Evolutionary conservation across 1,284 basidiomycete genomes (phyloP).

Genomic region (Tilletia walkeri): DNA sequence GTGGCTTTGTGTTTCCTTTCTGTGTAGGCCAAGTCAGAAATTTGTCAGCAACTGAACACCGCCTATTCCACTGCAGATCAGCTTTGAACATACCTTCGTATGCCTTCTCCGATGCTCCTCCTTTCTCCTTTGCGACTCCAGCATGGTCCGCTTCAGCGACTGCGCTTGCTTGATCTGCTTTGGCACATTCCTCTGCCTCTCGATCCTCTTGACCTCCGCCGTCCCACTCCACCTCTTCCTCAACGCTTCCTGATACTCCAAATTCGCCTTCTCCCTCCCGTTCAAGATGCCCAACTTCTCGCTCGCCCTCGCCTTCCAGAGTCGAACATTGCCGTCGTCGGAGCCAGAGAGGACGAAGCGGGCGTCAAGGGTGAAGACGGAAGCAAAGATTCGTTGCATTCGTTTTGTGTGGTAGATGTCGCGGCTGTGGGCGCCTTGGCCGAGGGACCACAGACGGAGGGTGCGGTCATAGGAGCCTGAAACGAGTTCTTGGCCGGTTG

Average conservation of each 20-base stretch:
- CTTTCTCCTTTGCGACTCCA: slow-evolving; percentile 83
- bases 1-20: slow-evolving; percentile 66
- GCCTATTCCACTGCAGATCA: background rate
- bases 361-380: slow-evolving; percentile 77
- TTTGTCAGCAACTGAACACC: background rate
- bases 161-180: slow-evolving; percentile 83
- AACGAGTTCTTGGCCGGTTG: slow-evolving; percentile 93
- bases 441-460: slow-evolving; percentile 87
- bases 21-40: background rate
- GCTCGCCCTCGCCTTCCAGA: slow-evolving; percentile 93
- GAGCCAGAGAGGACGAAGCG: slow-evolving; percentile 90
- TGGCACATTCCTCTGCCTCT: slow-evolving; percentile 80
- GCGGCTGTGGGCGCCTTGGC: slow-evolving; percentile 70
- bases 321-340: slow-evolving; percentile 92
- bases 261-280: slow-evolving; percentile 83
- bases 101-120: slow-evolving; percentile 77
- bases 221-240: slow-evolving; percentile 86
- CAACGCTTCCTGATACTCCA: slow-evolving; percentile 87
- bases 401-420: slow-evolving; percentile 98
- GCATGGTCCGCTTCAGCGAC: slow-evolving; percentile 87
- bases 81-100: slow-evolving; percentile 58
- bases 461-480: slow-evolving; percentile 96
- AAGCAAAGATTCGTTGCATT: slow-evolving; percentile 78
- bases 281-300: slow-evolving; percentile 89
- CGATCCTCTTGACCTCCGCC: slow-evolving; percentile 75